Conservation (phyloP, 2,329 filamentous ascomycete genomes). For the Tolypocladium album region DNA sequence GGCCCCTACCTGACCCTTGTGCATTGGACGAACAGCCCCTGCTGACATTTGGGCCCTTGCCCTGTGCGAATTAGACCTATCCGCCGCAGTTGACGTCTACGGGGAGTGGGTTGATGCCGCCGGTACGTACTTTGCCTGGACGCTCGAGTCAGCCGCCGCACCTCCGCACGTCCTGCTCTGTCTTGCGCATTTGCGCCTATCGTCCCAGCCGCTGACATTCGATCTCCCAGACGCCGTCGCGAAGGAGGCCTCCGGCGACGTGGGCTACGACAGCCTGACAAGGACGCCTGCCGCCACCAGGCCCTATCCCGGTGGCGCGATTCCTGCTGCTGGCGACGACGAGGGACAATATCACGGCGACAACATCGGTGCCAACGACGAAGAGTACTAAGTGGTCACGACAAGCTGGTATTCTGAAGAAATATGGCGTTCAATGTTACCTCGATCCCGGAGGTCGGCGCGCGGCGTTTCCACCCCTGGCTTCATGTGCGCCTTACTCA, state of each 20-base stretch:
- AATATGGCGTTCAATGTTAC: not conserved
- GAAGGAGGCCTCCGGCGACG: slow-evolving; percentile 27
- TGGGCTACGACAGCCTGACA: slow-evolving; percentile 16
- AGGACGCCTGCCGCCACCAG: slow-evolving; percentile 4
- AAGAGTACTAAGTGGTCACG: slow-evolving; percentile 36
- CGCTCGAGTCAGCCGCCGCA: not conserved
- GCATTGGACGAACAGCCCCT: not conserved
- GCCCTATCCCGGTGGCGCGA: slow-evolving; percentile 12
- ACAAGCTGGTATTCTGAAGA: not conserved
- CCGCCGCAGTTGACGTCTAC: slow-evolving; percentile 88
- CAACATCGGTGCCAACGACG: slow-evolving; percentile 41
- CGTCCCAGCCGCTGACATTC: not conserved
- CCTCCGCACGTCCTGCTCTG: not conserved
- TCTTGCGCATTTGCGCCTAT: not conserved
- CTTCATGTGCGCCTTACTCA: slow-evolving; percentile 24
- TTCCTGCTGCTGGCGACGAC: slow-evolving; percentile 38
- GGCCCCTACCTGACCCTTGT: too few relatives aligned
- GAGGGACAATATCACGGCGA: slow-evolving; percentile 41
- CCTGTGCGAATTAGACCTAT: slow-evolving; percentile 52
- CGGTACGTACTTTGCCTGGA: slow-evolving; percentile 25
- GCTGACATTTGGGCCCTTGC: slow-evolving; percentile 5
- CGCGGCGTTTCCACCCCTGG: not conserved
- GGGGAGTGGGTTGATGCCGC: slow-evolving; percentile 94
- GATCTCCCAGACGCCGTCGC: slow-evolving; percentile 34
- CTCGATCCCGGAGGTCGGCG: not conserved